Base-by-base conservation (phyloP, 78 protist genomes). In the Capsaspora owczarzaki region DNA sequence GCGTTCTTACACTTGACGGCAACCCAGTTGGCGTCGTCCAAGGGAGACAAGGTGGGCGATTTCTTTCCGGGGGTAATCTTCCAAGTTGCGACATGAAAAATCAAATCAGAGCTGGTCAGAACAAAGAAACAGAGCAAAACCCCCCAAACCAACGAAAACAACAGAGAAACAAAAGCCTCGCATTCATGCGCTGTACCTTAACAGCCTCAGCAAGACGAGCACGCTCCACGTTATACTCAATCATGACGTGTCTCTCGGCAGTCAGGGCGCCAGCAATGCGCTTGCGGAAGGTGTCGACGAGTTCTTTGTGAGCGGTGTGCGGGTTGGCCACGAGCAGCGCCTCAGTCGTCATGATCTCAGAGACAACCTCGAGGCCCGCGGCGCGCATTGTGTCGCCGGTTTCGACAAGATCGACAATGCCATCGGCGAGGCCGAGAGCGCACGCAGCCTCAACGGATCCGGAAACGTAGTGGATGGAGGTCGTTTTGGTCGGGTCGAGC, bases 361-460 rank as follows among this genome's bases (percentile, higher is more conserved):
- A 56, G 22, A 83, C 84, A 10, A 60, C 74, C 41, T 72, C 72
- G 23, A 89, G 81, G 29, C 89, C 87, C 2, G 89, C 89, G 20
- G 93, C 93, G n/a, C 78, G 82, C 93, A 89, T 89, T 68, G 93
- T 89, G 42, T 74, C 82, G 4, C 93, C 93, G 14, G 93, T 82
- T 68, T 89, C 93, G 19, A 89, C 93, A n/a, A 89, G 37, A 53
- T 89, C 93, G 27, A 89, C 88, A 5, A 83, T 44, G 33, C 46
- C 89, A 41, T 85, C 89, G 0, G 89, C 89, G n/a, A 85, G 76
- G 14, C 89, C 89, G 22, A 88, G 71, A 29, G 70, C 81, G 44
- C 81, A 76, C 51, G 89, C 88, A 31, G 78, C 93, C 76, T 89
- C 93, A 10, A 89, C 93, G 3, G 90, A 86, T 44, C 93, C 93